A percentile compares a stretch with the other conserved stretches of the same genome.
Evolutionary conservation across 192 early-diverging fungal genomes (phyloP).

Genomic region (Podila verticillata): DNA sequence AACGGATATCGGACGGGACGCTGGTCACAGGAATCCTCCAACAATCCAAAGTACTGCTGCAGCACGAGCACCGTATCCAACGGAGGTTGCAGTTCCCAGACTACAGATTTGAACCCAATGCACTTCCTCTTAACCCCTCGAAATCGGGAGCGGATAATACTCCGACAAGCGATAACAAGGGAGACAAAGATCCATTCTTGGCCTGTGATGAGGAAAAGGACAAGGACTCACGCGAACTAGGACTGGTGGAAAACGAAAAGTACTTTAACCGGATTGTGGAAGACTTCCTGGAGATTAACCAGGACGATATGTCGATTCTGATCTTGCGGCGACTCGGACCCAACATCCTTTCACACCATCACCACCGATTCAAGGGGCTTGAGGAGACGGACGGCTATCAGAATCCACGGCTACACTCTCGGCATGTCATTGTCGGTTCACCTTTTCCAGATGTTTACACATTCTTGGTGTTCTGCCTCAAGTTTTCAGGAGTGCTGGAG

Average conservation of each 20-base stretch:
- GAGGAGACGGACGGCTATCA: slow-evolving; percentile 35
- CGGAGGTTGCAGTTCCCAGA: slow-evolving; percentile 22
- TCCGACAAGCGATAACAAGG: background rate
- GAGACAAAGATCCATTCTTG: background rate
- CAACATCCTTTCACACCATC: slow-evolving; percentile 25
- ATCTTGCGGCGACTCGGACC: slow-evolving; percentile 38
- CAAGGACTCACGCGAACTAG: background rate
- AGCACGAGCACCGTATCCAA: slow-evolving; percentile 39
- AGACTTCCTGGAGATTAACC: slow-evolving; percentile 42
- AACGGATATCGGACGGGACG: slow-evolving; percentile 28
- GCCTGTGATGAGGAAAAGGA: background rate
- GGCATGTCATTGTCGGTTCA: background rate
- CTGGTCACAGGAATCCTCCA: slow-evolving; percentile 37
- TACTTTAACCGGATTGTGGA: slow-evolving; percentile 46
- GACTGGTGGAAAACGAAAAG: slow-evolving; percentile 27
- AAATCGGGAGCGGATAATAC: background rate
- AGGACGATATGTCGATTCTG: slow-evolving; percentile 22
- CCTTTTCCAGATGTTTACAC: slow-evolving; percentile 29
- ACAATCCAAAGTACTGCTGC: slow-evolving; percentile 27
- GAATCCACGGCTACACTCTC: background rate
- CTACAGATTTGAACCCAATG: slow-evolving; percentile 1
- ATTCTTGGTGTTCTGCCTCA: slow-evolving; percentile 42
- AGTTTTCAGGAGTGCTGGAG: slow-evolving; percentile 35
- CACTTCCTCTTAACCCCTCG: background rate
- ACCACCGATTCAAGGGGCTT: slow-evolving; percentile 19